Percentiles rank a stretch among this genome's conserved stretches.
Conservation (phyloP, 2,329 filamentous ascomycete species). For the Phialophora expanda region DNA sequence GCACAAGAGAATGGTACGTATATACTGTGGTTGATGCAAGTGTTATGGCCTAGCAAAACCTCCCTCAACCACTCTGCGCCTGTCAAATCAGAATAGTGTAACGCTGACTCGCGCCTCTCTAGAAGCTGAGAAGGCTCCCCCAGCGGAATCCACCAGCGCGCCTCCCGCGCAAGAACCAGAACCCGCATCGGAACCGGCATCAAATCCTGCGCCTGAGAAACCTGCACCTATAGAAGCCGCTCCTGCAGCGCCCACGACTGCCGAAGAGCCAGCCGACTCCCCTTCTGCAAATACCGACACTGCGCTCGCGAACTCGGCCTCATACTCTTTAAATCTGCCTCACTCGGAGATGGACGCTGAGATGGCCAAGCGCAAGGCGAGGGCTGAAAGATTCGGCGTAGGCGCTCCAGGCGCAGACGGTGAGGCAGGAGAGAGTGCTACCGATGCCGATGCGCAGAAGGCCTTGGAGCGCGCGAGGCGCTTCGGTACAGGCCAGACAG, state of each 20-base stretch:
- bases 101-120: conserved; percentile 1
- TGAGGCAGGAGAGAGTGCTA: conserved; percentile 44
- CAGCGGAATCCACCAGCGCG: conserved; percentile 42
- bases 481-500: conserved; percentile 45
- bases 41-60: neutral
- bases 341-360: conserved; percentile 53
- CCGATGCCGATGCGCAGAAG: conserved; percentile 52
- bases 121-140: conserved; percentile 33
- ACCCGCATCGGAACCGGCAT: conserved; percentile 32
- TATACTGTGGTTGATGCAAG: too few species aligned
- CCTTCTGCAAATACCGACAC: conserved; percentile 32
- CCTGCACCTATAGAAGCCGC: conserved; percentile 41
- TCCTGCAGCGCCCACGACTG: conserved; percentile 13
- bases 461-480: conserved; percentile 54
- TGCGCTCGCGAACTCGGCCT: conserved; percentile 27
- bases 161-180: conserved; percentile 42
- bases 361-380: conserved; percentile 55
- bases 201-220: conserved; percentile 29
- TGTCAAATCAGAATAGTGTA: neutral
- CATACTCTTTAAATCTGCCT: conserved; percentile 51
- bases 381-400: conserved; percentile 55
- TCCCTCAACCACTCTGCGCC: neutral
- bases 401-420: conserved; percentile 40
- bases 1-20: conserved; percentile 33
- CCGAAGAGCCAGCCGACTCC: conserved; percentile 21